Evolutionary conservation across 768 basidiomycete genomes (phyloP), one percentile per base, ranked within the genome.

Genomic region (Pulveroboletus sp.): DNA sequence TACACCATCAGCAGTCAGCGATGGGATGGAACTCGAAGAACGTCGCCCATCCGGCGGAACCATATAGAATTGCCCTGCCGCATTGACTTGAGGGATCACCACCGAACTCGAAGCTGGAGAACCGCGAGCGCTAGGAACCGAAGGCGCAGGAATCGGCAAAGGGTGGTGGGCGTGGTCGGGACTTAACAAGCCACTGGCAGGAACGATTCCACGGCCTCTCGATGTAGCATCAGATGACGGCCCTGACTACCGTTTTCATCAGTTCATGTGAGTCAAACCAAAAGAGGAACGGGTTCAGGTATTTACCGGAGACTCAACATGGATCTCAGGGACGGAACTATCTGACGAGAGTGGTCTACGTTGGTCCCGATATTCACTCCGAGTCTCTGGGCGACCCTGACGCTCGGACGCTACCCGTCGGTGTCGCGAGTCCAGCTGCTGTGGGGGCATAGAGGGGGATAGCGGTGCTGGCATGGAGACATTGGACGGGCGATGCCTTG

Each of bases 251-350:
- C 51, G 13, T 32, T 49, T 48, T 39, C 41, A 44, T 50, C 51
- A 43, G 30, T 40, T 51, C 45, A 52, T 35, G 49, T 61, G 8
- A 66, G 57, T 44, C 1, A 26, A 43, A 47, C 50, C 37, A 38
- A 54, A 52, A 28, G 51, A 43, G 17, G 48, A 49, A 36, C 35
- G 35, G 18, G 17, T 43, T 33, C 38, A 49, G 36, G 18, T 44
- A 62, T 47, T 59, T 55, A 68, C 66, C 52, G 66, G 66, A 44
- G 66, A 57, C 42, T 69, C 59, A 6, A 68, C 42, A 26, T 36
- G 64, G 51, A 68, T 68, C 43, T 69, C 66, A 56, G 66, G 66
- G 46, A 68, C 61, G 41, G 66, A 68, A 28, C 66, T 69, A 38
- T 69, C 66, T 30, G 68, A 69, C 24, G 68, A 67, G 14, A 59